Base-by-base conservation (phyloP, 805 yeast genomes). In the Lipomyces yamadae region DNA sequence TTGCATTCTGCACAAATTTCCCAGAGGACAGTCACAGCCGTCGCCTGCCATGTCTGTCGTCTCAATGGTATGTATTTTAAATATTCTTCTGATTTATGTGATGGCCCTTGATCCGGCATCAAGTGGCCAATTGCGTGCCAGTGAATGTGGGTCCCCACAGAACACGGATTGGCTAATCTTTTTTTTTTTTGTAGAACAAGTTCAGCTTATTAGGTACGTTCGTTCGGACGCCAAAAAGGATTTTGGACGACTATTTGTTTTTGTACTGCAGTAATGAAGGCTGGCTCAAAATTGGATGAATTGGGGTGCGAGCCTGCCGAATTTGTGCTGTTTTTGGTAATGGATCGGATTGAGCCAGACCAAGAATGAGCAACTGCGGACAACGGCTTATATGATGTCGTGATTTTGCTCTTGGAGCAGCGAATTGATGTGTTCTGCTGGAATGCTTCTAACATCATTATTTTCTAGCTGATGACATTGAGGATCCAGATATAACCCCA, bases 401-500 rank as follows among this genome's bases (percentile, higher is more conserved):
- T 42, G 48, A 42, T 15, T 11, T 5, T 42, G n/a, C 2, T 42
- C 4, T 42, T 18, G 10, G 18, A 42, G 48, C 48, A 7, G 29
- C 24, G n/a, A 42, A 13, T 30, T 54, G 24, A 29, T 54, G 29
- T 32, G 32, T 54, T 34, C 35, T 24, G 1, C 24, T 24, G 24
- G 48, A 42, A 15, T 42, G 48, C n/a, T 3, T 42, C 48, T 42
- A 42, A 42, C 32, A 5, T 18, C 54, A 34, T 8, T 24, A 24
- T 24, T 50, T 24, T 50, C 39, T 59, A 72, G 74, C 90, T 80
- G 90, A 91, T 87, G 96, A 91, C 84, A 91, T 90, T 75, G 93
- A 90, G 79, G 96, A 88, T 81, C 89, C 86, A 76, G 85, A 83
- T 77, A 37, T 54, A 59, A 63, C 68, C 30, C 56, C 61, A 50